These are phyloP conservation scores for Aspergillus haitiensis DNA, from an alignment of 495 filamentous ascomycete species.

Conservation along the genomic window DNA sequence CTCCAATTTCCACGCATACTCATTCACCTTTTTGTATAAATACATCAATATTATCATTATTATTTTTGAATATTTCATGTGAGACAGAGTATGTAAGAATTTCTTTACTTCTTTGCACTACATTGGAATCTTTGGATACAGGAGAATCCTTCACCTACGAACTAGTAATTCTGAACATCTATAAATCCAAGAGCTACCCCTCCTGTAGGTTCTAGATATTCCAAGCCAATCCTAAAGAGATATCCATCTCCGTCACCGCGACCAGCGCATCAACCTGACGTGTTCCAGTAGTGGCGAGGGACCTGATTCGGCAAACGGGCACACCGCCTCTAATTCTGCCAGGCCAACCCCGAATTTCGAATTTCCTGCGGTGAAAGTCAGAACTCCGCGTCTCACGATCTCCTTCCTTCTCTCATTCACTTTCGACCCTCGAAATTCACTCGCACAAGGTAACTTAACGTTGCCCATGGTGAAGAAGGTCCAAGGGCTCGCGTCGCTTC, in stretches of 20 bases:
- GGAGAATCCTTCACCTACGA: no score
- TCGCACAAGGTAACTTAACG: conserved; percentile 19
- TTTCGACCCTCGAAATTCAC: conserved; percentile 5
- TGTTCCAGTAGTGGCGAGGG: conserved; percentile 1
- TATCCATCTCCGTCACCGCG: conserved; percentile 1
- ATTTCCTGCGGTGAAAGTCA: conserved; percentile 10
- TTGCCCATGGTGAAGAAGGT: background rate
- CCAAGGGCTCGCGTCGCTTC: conserved; percentile 14
- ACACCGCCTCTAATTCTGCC: conserved; percentile 22
- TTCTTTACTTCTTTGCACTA: no score
- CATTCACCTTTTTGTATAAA: conserved; percentile 19
- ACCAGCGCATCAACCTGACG: conserved; percentile 4
- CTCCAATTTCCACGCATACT: background rate
- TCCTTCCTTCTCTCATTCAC: conserved; percentile 1
- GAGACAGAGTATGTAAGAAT: background rate
- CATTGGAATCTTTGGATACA: no score
- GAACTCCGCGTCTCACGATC: conserved; percentile 2
- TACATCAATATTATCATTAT: conserved; percentile 5
- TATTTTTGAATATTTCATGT: background rate
- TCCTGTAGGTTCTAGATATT: background rate
- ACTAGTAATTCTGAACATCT: background rate
- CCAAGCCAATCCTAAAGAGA: conserved; percentile 1
- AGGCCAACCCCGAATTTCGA: conserved; percentile 15
- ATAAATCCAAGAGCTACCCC: background rate
- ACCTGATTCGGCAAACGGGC: background rate